Evolutionary conservation across 257 asterid genomes (phyloP), one percentile per base, ranked within the genome.

Genomic region (Haberlea rhodopensis): DNA sequence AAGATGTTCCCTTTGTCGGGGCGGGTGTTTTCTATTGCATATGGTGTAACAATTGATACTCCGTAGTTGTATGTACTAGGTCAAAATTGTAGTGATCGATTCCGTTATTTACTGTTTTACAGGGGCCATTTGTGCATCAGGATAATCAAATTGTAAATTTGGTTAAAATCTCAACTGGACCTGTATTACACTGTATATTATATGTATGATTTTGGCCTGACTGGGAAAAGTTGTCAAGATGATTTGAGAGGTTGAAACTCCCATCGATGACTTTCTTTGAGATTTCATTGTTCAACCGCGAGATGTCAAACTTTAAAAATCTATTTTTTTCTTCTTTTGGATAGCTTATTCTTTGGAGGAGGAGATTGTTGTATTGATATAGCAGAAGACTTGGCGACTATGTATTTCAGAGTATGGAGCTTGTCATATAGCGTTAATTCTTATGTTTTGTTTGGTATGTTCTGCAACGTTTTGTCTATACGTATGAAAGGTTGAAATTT

Each of bases 111-210:
- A 37, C 46, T 37, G 16, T 37, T 37, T n/a, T 62, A 23, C 84
- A 83, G 86, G 84, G 27, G 84, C 86, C 57, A 66, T 83, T 34
- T 83, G 89, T 55, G 82, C 86, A n/a, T 77, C 89, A 26, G 78
- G 77, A 11, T 79, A 76, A 81, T 43, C 32, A 25, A 27, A 27
- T 31, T 53, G 46, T 51, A 55, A 62, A 40, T 19, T 55, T 16
- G 49, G 22, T 2, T 55, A 32, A 24, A 26, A 24, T 23, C 6
- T 10, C 65, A 28, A 26, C 9, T 10, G n/a, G 4, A 53, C 31
- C 59, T 28, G 9, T 5, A 34, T 23, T 43, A 11, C 25, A 6
- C 25, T 5, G 66, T 20, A 40, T 61, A 34, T 19, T 9, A 37
- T 5, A 5, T 22, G 5, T 21, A 37, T 22, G 31, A 13, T 60